Conservation (phyloP, 208 protist species). For the Trichomonas tenax region DNA sequence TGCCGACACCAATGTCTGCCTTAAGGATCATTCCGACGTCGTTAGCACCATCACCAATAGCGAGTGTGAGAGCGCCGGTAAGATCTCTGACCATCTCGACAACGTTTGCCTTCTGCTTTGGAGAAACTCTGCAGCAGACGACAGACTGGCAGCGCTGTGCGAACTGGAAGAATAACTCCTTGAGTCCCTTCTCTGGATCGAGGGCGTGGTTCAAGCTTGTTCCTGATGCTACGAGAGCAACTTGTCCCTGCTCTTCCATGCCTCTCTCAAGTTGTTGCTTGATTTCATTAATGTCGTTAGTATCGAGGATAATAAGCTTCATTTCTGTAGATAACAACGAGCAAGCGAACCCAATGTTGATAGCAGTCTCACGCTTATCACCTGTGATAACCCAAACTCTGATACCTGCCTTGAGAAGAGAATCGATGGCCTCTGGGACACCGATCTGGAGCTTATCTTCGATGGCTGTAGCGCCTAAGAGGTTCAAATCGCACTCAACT, state of each 20-base stretch:
- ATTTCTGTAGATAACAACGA: background rate
- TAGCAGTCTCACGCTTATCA: constrained; percentile 87
- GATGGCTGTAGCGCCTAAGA: constrained; percentile 35
- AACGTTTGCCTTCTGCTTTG: constrained; percentile 31
- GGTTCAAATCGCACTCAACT: constrained; percentile 20
- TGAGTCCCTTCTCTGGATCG: background rate
- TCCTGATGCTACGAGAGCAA: background rate
- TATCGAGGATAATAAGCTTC: background rate
- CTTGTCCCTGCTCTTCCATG: background rate
- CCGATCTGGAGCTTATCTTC: constrained; percentile 72
- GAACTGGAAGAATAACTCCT: constrained; percentile 11
- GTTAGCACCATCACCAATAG: constrained; percentile 48
- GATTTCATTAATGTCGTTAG: background rate
- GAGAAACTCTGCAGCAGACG: constrained; percentile 29
- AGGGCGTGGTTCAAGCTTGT: background rate
- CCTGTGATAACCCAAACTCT: constrained; percentile 91
- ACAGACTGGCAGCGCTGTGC: constrained; percentile 19
- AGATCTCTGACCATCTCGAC: constrained; percentile 17
- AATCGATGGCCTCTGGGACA: constrained; percentile 56
- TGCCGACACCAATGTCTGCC: constrained; percentile 30
- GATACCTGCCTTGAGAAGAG: constrained; percentile 52
- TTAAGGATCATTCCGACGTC: constrained; percentile 44
- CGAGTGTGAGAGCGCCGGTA: constrained; percentile 21
- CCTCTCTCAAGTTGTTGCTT: background rate
- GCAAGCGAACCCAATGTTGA: constrained; percentile 55